Evolutionary conservation across 352 stramenopile genomes (phyloP).

Genomic region (Globisporangium sylvaticum): DNA sequence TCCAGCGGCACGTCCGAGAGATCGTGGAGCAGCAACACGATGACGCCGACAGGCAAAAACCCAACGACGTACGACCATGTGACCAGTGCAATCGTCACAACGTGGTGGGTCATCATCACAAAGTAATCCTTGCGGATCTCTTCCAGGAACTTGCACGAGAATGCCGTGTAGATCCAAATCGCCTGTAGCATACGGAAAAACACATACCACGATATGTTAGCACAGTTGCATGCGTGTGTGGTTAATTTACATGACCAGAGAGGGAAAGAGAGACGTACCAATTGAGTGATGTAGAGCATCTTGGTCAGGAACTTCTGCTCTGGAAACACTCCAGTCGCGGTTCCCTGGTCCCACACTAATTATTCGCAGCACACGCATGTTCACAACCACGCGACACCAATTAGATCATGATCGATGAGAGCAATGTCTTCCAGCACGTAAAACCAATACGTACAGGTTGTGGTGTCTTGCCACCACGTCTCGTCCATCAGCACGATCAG

Average conservation of each 20-base stretch:
- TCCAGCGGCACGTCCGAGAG: constrained; percentile 87
- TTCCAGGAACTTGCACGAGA: constrained; percentile 88
- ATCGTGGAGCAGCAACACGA: constrained; percentile 84
- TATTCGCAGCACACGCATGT: background rate
- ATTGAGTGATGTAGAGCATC: constrained; percentile 78
- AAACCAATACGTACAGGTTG: constrained; percentile 41
- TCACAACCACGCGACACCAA: background rate
- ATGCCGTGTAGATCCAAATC: constrained; percentile 89
- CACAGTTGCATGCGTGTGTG: too few relatives aligned
- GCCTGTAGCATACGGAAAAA: too few relatives aligned
- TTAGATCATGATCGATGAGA: too few relatives aligned
- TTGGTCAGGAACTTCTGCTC: constrained; percentile 81
- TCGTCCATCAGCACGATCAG: constrained; percentile 76
- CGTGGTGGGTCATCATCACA: constrained; percentile 89
- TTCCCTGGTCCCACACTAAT: constrained; percentile 77
- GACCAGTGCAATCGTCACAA: constrained; percentile 84
- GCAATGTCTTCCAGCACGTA: background rate
- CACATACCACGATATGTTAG: too few relatives aligned
- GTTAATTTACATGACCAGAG: too few relatives aligned
- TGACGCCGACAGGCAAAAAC: constrained; percentile 78
- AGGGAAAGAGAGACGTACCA: too few relatives aligned
- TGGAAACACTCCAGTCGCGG: constrained; percentile 63
- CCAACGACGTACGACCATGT: constrained; percentile 80
- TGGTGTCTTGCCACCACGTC: constrained; percentile 86
- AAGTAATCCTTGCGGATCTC: constrained; percentile 88